Percentiles rank a stretch among this genome's conserved stretches.
These are phyloP conservation scores for Tolypocladium ophioglossoides DNA, from an alignment of 2,329 filamentous ascomycete species.

Conservation along the genomic window DNA sequence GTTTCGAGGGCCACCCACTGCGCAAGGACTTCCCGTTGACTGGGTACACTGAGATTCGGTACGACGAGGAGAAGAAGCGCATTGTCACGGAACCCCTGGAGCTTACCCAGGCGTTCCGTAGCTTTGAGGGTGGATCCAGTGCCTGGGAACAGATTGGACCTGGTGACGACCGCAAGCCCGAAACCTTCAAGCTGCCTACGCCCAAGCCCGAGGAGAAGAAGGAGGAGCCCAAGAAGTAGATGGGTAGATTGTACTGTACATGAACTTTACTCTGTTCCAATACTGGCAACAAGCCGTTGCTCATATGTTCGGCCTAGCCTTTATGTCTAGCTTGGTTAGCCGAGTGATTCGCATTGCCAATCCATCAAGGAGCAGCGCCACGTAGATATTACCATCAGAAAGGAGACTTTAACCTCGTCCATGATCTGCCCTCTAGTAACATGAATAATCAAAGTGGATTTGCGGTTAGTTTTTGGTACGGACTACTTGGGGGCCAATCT, in stretches of 20 bases:
- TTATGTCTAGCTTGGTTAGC: not conserved
- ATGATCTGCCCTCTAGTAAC: not conserved
- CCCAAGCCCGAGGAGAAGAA: slow-evolving; percentile 90
- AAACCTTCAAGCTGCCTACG: slow-evolving; percentile 86
- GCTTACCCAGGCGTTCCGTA: slow-evolving; percentile 95
- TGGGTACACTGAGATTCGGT: slow-evolving; percentile 95
- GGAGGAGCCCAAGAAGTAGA: slow-evolving; percentile 86
- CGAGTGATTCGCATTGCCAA: not conserved
- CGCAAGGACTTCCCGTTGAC: slow-evolving; percentile 97
- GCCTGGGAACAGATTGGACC: slow-evolving; percentile 56
- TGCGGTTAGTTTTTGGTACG: too few species aligned
- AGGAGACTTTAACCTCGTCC: not conserved
- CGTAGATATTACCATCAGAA: not conserved
- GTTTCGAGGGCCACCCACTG: slow-evolving; percentile 94
- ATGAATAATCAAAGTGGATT: too few species aligned
- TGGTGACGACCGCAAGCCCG: slow-evolving; percentile 70
- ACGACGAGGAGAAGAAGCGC: slow-evolving; percentile 99
- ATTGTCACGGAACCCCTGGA: slow-evolving; percentile 97
- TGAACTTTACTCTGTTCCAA: not conserved
- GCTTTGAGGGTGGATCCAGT: slow-evolving; percentile 84
- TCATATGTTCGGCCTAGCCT: not conserved
- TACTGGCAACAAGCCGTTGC: not conserved
- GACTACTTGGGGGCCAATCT: too few species aligned
- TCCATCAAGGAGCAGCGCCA: not conserved
- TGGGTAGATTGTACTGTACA: slow-evolving; percentile 7